Conservation (phyloP, 2,329 filamentous ascomycete species). For the Trichoderma sp. region DNA sequence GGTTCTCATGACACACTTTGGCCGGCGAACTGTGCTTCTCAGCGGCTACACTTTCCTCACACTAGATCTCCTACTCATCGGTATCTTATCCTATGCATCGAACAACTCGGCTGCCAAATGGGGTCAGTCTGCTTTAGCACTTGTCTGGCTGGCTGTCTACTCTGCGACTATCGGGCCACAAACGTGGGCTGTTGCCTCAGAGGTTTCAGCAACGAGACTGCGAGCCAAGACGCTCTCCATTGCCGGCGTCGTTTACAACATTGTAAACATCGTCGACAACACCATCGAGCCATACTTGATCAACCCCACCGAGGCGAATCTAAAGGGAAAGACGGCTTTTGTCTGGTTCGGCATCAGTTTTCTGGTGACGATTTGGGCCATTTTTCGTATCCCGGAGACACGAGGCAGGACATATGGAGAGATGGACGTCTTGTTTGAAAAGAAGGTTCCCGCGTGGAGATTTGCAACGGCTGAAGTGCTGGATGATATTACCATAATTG, state of each 20-base stretch:
- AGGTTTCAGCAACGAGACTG: conserved; percentile 18
- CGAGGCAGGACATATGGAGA: conserved; percentile 29
- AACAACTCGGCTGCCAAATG: conserved; percentile 16
- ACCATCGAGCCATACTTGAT: conserved; percentile 33
- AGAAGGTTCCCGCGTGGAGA: conserved; percentile 26
- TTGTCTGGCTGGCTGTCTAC: conserved; percentile 21
- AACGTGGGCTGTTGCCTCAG: conserved; percentile 20
- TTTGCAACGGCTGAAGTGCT: conserved; percentile 29
- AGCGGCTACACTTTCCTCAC: conserved; percentile 13
- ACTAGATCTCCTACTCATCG: conserved; percentile 17
- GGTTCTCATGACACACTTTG: conserved; percentile 17
- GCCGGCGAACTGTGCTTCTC: conserved; percentile 17
- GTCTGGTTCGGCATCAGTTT: conserved; percentile 20
- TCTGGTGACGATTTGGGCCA: conserved; percentile 25
- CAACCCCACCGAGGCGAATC: conserved; percentile 35
- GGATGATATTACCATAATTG: neutral
- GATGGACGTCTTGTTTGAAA: conserved; percentile 31
- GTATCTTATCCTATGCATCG: conserved; percentile 13
- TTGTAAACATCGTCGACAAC: conserved; percentile 24
- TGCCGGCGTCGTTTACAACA: conserved; percentile 24
- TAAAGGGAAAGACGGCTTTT: conserved; percentile 34
- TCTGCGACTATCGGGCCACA: conserved; percentile 18
- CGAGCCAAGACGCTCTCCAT: conserved; percentile 26
- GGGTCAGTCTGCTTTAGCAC: conserved; percentile 23
- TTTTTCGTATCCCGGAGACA: conserved; percentile 29